phyloP scores from a whole-genome alignment of 345 rosid genomes.

The Populus pruinosa region DNA sequence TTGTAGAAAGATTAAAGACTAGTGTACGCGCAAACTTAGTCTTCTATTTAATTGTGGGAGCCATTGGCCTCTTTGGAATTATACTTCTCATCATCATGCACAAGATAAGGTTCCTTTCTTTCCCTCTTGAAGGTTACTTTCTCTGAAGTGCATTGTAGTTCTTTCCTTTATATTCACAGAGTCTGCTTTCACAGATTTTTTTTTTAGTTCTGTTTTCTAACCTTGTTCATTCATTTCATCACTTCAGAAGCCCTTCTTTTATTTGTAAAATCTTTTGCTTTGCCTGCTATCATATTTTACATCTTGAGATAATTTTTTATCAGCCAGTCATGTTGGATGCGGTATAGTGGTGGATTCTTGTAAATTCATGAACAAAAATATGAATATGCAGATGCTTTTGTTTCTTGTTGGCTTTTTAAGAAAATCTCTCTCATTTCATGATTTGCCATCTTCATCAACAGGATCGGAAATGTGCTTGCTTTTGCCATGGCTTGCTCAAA shows the following conservation, averaged over 20 bases:
- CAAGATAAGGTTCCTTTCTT: conserved; percentile 43
- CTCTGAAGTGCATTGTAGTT: not conserved
- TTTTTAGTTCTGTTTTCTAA: conserved; percentile 11
- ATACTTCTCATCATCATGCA: conserved; percentile 80
- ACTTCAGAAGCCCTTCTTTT: not conserved
- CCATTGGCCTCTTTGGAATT: conserved; percentile 82
- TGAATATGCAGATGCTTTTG: not conserved
- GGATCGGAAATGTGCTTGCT: conserved; percentile 69
- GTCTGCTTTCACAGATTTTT: conserved; percentile 1
- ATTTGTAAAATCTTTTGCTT: not conserved
- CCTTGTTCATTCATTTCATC: not conserved
- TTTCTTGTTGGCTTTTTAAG: not conserved
- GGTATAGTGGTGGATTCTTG: not conserved
- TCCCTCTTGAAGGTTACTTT: conserved; percentile 5
- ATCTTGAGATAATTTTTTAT: not conserved
- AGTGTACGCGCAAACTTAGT: conserved; percentile 87
- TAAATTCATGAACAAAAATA: not conserved
- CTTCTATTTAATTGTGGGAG: conserved; percentile 87
- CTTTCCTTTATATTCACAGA: conserved; percentile 7
- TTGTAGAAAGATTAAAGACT: conserved; percentile 83
- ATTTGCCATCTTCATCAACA: conserved; percentile 23
- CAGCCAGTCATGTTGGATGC: not conserved
- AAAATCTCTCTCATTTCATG: conserved; percentile 1
- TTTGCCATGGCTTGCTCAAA: conserved; percentile 98
- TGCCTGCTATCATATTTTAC: not conserved